These are phyloP conservation scores for Hyparrhenia diplandra DNA, from an alignment of 176 grass and related monocot genomes.

Conservation along the genomic window DNA sequence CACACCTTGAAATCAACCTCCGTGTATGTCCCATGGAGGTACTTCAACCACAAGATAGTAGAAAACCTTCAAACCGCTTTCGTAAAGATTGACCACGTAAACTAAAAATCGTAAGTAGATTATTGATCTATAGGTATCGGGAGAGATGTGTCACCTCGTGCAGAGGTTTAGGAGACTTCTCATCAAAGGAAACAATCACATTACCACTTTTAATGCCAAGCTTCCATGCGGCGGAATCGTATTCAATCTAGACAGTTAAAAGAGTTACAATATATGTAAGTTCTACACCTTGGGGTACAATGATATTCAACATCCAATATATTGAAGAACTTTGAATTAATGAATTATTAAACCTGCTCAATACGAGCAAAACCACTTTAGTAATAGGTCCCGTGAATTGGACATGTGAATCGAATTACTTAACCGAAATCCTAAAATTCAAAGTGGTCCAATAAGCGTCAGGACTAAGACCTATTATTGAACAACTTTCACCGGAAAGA, in stretches of 20 bases:
- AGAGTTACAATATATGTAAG: background rate
- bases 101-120: background rate
- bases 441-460: background rate
- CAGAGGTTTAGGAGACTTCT: background rate
- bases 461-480: background rate
- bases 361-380: background rate
- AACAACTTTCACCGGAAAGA: background rate
- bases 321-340: background rate
- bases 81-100: background rate
- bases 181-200: background rate
- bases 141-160: background rate
- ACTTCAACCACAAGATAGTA: background rate
- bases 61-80: background rate
- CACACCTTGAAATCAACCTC: background rate
- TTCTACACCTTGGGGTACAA: background rate
- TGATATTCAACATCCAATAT: background rate
- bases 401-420: background rate
- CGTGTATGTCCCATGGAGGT: background rate
- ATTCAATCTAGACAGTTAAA: background rate
- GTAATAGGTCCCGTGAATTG: background rate
- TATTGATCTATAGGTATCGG: background rate
- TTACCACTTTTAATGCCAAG: background rate
- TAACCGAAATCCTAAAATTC: no score
- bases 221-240: background rate
- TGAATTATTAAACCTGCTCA: background rate